These are phyloP conservation scores for Geotrichum klebahnii DNA, from an alignment of 1,139 yeast species.

Conservation along the genomic window DNA sequence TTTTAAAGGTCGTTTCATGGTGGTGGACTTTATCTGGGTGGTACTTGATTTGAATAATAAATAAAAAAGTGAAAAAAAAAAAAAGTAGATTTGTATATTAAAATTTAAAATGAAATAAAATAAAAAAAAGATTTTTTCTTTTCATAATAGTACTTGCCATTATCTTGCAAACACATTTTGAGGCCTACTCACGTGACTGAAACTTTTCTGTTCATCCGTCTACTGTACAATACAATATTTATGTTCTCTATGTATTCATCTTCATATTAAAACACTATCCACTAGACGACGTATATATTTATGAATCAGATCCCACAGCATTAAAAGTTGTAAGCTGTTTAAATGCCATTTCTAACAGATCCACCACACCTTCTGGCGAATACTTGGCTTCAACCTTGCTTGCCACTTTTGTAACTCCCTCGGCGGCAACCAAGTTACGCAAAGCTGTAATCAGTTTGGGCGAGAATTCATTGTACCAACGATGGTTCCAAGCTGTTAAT, in stretches of 20 bases:
- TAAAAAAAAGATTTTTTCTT: not conserved
- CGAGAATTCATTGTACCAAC: conserved; percentile 93
- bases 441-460: conserved; percentile 57
- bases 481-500: conserved; percentile 87
- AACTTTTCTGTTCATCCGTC: not conserved
- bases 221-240: no score
- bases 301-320: conserved; percentile 38
- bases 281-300: no score
- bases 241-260: no score
- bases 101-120: not conserved
- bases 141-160: not conserved
- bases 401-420: conserved; percentile 72
- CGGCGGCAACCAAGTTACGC: conserved; percentile 61
- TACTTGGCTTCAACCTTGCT: conserved; percentile 73
- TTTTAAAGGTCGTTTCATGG: conserved; percentile 33
- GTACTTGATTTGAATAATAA: conserved; percentile 7
- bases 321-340: conserved; percentile 49
- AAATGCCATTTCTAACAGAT: conserved; percentile 50
- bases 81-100: no score
- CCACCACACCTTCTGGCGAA: conserved; percentile 59
- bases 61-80: conserved; percentile 16
- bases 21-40: not conserved
- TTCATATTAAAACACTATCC: no score
- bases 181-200: no score
- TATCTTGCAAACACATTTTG: no score